A percentile compares a stretch with the other conserved stretches of the same genome.
Evolutionary conservation across 1,284 basidiomycete species (phyloP).

Genomic region (Wallemia mellicola): DNA sequence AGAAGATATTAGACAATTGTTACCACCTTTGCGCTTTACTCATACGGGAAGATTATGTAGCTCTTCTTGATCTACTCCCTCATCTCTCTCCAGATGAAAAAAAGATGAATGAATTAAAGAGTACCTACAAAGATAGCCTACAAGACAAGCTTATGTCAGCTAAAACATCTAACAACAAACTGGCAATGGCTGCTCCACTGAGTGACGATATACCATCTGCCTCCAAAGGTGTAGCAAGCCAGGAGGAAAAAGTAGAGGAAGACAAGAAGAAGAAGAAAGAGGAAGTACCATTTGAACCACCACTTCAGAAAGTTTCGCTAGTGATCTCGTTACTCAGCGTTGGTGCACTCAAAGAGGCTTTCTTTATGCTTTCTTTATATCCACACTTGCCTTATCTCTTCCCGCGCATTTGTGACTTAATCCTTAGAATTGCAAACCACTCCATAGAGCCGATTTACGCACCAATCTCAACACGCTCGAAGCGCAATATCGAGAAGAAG

Average conservation of each 20-base stretch:
- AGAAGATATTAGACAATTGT: constrained; percentile 31
- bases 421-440: constrained; percentile 38
- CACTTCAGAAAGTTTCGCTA: background rate
- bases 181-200: constrained; percentile 61
- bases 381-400: constrained; percentile 14
- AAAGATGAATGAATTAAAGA: constrained; percentile 35
- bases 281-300: background rate
- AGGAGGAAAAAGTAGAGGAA: background rate
- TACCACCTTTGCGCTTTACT: constrained; percentile 60
- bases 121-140: constrained; percentile 36
- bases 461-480: constrained; percentile 15
- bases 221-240: background rate
- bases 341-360: constrained; percentile 1
- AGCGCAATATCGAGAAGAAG: constrained; percentile 14
- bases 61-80: constrained; percentile 52
- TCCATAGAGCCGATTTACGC: constrained; percentile 41
- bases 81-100: constrained; percentile 48
- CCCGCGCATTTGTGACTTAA: constrained; percentile 52
- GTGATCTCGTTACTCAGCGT: background rate
- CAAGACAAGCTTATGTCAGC: constrained; percentile 28
- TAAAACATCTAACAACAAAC: constrained; percentile 42
- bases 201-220: constrained; percentile 20
- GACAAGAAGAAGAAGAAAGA: constrained; percentile 3
- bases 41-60: constrained; percentile 59
- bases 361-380: constrained; percentile 4